Evolutionary conservation across 2,329 filamentous ascomycete genomes (phyloP).

Genomic region (Neonectria faginata): DNA sequence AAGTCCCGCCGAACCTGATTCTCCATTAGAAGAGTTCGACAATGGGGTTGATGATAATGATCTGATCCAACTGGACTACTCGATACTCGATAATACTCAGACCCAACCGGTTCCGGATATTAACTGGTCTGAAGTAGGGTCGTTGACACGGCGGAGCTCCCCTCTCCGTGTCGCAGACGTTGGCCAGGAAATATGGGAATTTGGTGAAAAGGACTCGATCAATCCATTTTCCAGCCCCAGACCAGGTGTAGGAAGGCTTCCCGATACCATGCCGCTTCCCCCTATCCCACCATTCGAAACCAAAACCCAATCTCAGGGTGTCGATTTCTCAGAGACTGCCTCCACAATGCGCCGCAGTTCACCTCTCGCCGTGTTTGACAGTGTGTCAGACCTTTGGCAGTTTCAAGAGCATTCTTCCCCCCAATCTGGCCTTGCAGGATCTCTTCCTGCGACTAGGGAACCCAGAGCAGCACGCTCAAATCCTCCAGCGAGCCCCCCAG

Average conservation of each 20-base stretch:
- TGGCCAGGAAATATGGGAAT: slow-evolving; percentile 38
- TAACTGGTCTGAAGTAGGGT: slow-evolving; percentile 48
- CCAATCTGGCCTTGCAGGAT: slow-evolving; percentile 2
- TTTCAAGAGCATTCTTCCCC: slow-evolving; percentile 27
- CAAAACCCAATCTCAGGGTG: neutral
- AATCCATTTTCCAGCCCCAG: slow-evolving; percentile 47
- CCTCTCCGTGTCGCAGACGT: slow-evolving; percentile 36
- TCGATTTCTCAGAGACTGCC: slow-evolving; percentile 54
- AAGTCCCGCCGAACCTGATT: neutral
- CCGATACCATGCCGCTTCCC: slow-evolving; percentile 49
- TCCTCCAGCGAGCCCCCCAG: neutral
- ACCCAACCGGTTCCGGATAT: slow-evolving; percentile 27
- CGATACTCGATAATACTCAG: slow-evolving; percentile 1
- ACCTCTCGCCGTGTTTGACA: slow-evolving; percentile 32
- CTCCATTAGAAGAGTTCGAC: slow-evolving; percentile 33
- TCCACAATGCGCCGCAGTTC: slow-evolving; percentile 50
- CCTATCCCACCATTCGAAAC: slow-evolving; percentile 2
- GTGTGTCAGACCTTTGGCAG: slow-evolving; percentile 33
- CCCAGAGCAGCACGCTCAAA: slow-evolving; percentile 11
- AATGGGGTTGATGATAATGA: slow-evolving; percentile 43
- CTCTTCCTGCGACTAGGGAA: slow-evolving; percentile 11
- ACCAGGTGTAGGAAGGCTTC: slow-evolving; percentile 41
- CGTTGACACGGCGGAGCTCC: slow-evolving; percentile 47
- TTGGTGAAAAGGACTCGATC: slow-evolving; percentile 38
- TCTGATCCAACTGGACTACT: slow-evolving; percentile 32